phyloP scores from a whole-genome alignment of 805 yeast genomes.

The Wickerhamiella siamensis region DNA sequence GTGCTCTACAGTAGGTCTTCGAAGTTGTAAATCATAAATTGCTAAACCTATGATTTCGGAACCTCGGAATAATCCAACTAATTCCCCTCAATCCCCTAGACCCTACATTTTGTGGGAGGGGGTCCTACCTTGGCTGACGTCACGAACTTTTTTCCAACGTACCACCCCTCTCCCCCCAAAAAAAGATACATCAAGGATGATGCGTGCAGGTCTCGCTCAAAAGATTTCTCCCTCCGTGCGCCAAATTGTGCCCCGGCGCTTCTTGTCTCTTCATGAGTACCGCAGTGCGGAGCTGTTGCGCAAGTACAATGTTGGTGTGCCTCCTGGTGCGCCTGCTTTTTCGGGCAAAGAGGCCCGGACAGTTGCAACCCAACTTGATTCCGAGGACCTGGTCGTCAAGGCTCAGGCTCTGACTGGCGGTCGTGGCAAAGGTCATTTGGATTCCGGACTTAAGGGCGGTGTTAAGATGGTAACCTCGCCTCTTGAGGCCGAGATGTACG shows the following conservation, averaged over 20 bases:
- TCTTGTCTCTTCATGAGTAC: slow-evolving; percentile 85
- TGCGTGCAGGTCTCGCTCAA: slow-evolving; percentile 1
- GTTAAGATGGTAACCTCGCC: slow-evolving; percentile 78
- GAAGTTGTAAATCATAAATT: neutral
- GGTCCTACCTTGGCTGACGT: too few species aligned
- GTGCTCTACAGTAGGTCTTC: too few species aligned
- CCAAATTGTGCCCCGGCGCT: slow-evolving; percentile 33
- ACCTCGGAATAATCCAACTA: neutral
- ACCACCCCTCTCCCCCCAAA: neutral
- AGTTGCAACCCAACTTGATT: slow-evolving; percentile 56
- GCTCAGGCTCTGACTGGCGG: slow-evolving; percentile 99
- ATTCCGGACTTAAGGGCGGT: slow-evolving; percentile 92
- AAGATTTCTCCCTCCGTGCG: neutral
- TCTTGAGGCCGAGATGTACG: slow-evolving; percentile 73
- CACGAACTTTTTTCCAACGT: neutral
- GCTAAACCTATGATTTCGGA: neutral
- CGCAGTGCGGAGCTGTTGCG: slow-evolving; percentile 82
- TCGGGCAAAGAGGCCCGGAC: slow-evolving; percentile 79
- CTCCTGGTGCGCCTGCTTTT: slow-evolving; percentile 80
- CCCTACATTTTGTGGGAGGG: too few species aligned
- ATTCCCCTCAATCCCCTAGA: neutral
- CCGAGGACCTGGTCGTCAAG: slow-evolving; percentile 81
- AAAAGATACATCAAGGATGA: neutral
- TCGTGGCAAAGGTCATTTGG: slow-evolving; percentile 97
- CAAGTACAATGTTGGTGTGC: slow-evolving; percentile 77